Evolutionary conservation across 352 stramenopile genomes (phyloP).

Genomic region (Phytophthora idaei): DNA sequence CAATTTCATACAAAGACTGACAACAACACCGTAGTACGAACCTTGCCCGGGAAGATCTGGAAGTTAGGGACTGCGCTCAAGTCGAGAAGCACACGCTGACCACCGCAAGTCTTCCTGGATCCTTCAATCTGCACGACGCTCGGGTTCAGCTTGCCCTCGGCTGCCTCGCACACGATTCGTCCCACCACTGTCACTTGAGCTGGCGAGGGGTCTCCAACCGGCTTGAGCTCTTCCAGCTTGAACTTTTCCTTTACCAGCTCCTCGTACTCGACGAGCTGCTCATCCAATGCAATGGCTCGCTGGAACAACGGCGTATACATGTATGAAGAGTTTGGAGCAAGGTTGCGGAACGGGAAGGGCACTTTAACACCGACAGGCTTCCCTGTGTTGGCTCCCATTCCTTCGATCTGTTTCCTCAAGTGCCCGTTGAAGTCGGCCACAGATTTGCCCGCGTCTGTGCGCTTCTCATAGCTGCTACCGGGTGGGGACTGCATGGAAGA

Average conservation of each 20-base stretch:
- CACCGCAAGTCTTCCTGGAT: conserved; percentile 80
- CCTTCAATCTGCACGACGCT: conserved; percentile 86
- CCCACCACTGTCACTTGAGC: conserved; percentile 80
- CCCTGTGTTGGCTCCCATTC: conserved; percentile 18
- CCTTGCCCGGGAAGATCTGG: conserved; percentile 86
- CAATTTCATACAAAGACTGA: background rate
- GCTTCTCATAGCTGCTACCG: conserved; percentile 75
- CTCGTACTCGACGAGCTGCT: conserved; percentile 80
- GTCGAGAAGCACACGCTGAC: conserved; percentile 80
- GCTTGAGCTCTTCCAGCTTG: conserved; percentile 64
- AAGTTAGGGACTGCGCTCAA: conserved; percentile 71
- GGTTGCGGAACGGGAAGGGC: conserved; percentile 69
- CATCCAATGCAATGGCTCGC: conserved; percentile 74
- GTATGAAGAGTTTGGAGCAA: conserved; percentile 62
- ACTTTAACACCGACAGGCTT: conserved; percentile 32
- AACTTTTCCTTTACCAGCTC: conserved; percentile 71
- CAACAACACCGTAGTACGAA: conserved; percentile 24
- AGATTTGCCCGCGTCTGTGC: conserved; percentile 75
- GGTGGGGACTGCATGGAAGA: conserved; percentile 76
- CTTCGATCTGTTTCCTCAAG: conserved; percentile 58
- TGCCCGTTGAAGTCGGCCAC: conserved; percentile 83
- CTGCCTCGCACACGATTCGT: conserved; percentile 83
- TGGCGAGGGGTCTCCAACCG: conserved; percentile 75
- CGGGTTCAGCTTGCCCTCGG: conserved; percentile 83
- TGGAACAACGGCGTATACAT: conserved; percentile 89